A percentile compares a stretch with the other conserved stretches of the same genome.
These are phyloP conservation scores for Kwoniella pini DNA, from an alignment of 768 basidiomycete species.

Conservation along the genomic window DNA sequence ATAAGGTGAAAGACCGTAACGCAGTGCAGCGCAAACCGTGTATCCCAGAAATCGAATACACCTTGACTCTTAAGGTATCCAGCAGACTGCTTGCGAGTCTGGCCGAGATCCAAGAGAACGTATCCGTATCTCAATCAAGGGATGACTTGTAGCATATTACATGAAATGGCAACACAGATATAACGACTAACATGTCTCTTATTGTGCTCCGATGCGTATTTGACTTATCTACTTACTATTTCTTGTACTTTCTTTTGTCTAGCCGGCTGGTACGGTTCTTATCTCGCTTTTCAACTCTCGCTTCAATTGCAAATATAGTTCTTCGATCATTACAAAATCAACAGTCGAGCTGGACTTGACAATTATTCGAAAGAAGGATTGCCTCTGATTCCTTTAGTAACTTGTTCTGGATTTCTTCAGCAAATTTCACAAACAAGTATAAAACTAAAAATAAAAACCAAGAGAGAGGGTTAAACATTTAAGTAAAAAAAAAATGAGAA, in stretches of 20 bases:
- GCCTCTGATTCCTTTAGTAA: no score
- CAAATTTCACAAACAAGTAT: background rate
- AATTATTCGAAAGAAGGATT: background rate
- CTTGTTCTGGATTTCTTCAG: background rate
- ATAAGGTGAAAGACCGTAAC: no score
- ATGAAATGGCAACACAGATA: no score
- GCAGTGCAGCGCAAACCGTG: no score
- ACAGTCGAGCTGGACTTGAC: conserved; percentile 7
- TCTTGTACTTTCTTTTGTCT: background rate
- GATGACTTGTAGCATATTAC: no score
- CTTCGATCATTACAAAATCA: background rate
- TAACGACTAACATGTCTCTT: no score
- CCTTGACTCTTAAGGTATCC: no score
- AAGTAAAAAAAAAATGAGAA: conserved; percentile 34
- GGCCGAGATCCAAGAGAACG: background rate
- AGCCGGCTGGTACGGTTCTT: conserved; percentile 4
- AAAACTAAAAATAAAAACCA: background rate
- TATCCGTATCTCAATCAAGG: no score
- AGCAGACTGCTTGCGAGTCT: background rate
- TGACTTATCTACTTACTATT: background rate
- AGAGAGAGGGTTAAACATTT: background rate
- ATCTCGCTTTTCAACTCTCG: background rate
- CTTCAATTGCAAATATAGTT: background rate
- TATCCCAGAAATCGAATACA: no score
- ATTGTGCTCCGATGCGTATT: no score